Evolutionary conservation across 2,329 filamentous ascomycete species (phyloP), one percentile per base, ranked within the genome.

Genomic region (Ophiocordyceps camponoti-leonardi): DNA sequence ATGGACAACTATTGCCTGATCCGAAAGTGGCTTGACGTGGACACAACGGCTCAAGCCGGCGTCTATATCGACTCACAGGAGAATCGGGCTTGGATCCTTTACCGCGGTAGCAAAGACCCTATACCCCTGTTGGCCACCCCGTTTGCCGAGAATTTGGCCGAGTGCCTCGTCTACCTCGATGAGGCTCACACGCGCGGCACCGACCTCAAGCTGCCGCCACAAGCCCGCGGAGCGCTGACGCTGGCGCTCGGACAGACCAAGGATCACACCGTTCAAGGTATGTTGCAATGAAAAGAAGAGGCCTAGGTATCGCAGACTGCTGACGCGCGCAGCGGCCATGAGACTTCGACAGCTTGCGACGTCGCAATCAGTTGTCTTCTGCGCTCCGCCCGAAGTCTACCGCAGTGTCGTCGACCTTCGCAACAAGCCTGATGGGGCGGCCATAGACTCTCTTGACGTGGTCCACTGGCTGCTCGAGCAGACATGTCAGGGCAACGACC

Each of bases 381-480:
- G 77, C 19, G 68, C 71, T 0, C 75, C 77, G 0, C 72, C 71
- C 0, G 77, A 82, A 52, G 77, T 81, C 0, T 66, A 80, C 31
- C 71, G 75, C 26, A 78, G 71, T 48, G 79, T 83, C 30, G 51
- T 71, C 0, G 71, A 78, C 46, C 44, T 69, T 0, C 55, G 46
- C 13, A 11, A 31, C 13, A 46, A 46, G 19, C 12, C 8, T 16
- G 11, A 19, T 2, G 31, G 22, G 7, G 8, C 14, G 60, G 42
- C 19, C 0, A 28, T 56, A 1, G 45, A 42, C 0, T 56, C 54
- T 1, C 12, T 45, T 0, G 50, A 58, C 19, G 51, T 58, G 0
- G 49, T 82, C 1, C 52, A 56, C 4, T 83, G 80, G 80, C 65
- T 83, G 0, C 63, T 84, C 0, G 67, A 79, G 41, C 75, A 82